Evolutionary conservation across 352 stramenopile species (phyloP), one percentile per base, ranked within the genome.

Genomic region (Phytophthora sp.): DNA sequence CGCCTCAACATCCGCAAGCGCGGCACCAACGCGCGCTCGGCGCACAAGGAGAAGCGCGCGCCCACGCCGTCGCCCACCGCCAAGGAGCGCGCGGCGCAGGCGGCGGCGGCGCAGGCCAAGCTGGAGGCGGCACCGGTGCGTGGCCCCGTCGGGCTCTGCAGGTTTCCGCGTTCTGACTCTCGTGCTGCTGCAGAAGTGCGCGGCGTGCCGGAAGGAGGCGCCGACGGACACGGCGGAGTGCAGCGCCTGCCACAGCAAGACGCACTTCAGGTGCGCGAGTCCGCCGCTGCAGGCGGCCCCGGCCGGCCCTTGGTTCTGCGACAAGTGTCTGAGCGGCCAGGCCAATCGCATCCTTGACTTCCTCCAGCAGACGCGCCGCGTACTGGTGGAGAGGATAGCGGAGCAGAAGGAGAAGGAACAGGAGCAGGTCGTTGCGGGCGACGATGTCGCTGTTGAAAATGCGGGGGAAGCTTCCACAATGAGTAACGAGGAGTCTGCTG

Each of bases 1-100:
- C 73, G 78, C 4, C 57, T 89, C 10, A 90, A 90, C 56, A 88
- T 91, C 58, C 75, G 78, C 46, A 89, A 87, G 65, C 75, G 82
- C 38, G 82, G 82, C 7, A 82, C 82, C 1, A 88, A 87, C 57
- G 75, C 65, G 13, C 82, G 79, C 11, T 77, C 75, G 1, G 58
- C 70, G n/a, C 67, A 72, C 39, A 91, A 91, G 49, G 79, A 91
- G 28, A 87, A 87, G 49, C 82, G 76, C n/a, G 53, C 66, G 27
- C 55, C 48, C 0, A 30, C 46, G 2, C 63, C 75, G 31, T 62
- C 67, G 7, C 67, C 54, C 4, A 68, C 63, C 5, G 30, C 53
- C 4, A 80, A 74, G 38, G 68, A 77, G 18, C 48, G 44, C 0
- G 21, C 39, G 20, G 30, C 18, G 1, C 54, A 64, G 23, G 38